Evolutionary conservation across 2,329 filamentous ascomycete genomes (phyloP), one percentile per base, ranked within the genome.

Genomic region (Knufia petricola): DNA sequence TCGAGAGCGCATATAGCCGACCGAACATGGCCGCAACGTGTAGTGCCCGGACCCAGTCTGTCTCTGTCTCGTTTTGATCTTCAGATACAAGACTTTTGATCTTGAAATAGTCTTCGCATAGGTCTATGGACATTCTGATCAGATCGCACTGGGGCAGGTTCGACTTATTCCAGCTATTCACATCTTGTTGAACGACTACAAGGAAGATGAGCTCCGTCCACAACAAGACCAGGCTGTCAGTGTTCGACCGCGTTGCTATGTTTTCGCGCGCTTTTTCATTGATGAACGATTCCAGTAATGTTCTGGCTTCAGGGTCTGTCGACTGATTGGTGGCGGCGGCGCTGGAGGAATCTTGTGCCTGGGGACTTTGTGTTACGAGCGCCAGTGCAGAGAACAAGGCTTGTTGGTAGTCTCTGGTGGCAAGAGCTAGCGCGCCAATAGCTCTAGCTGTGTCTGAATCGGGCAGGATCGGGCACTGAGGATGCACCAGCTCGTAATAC

Each of bases 401-500:
- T 6, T 48, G 31, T 39, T 40, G 46, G 21, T 49, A 36, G 17
- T 17, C 20, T 19, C 17, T 17, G 15, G n/a, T 34, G 9, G 50
- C 46, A 4, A 21, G 12, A 17, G 17, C n/a, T 19, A 49, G 30
- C 15, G 24, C 40, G 13, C 26, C 21, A 8, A 41, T 15, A 8
- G 30, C 21, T 21, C 15, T 9, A 19, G 37, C 17, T 19, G 30
- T 43, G 9, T 48, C 39, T 9, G 40, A 20, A 9, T 56, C 51
- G 9, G 56, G 55, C 24, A 59, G 55, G 13, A 59, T 44, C 2
- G 53, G 49, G 24, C 57, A 51, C n/a, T 50, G 26, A 19, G 53
- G 55, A 28, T 59, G 53, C 26, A 56, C 46, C 15, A 49, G 49
- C 12, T 52, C 31, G 37, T 55, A 56, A 50, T 57, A 59, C 3